A percentile compares a stretch with the other conserved stretches of the same genome.
Evolutionary conservation across 2,329 filamentous ascomycete species (phyloP).

Genomic region (Calonectria hongkongensis): DNA sequence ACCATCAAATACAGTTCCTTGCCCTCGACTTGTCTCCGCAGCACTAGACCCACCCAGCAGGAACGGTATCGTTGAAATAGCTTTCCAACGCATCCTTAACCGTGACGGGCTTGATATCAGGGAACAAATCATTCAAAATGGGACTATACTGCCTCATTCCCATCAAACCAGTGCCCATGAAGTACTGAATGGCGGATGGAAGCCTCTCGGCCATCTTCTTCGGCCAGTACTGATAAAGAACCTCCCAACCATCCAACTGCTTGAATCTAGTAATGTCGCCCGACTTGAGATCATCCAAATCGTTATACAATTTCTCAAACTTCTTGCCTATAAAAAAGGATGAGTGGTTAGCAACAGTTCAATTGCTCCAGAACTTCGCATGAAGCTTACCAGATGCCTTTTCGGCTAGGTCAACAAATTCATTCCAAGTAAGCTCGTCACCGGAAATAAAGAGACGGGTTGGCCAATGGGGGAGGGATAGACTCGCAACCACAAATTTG

Average conservation of each 20-base stretch:
- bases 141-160: constrained; percentile 8
- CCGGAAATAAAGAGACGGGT: constrained; percentile 11
- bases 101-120: constrained; percentile 8
- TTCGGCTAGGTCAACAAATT: constrained; percentile 13
- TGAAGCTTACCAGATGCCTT: not conserved
- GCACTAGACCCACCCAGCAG: not conserved
- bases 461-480: not conserved
- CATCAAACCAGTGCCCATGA: constrained; percentile 10
- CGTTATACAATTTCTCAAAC: not conserved
- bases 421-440: constrained; percentile 15
- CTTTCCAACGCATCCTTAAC: constrained; percentile 11
- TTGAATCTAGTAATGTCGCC: constrained; percentile 9
- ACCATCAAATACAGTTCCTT: too few relatives aligned
- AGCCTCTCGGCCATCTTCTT: constrained; percentile 19
- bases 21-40: too few relatives aligned
- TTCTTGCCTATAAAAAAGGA: not conserved
- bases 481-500: constrained; percentile 6
- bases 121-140: not conserved
- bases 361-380: too few relatives aligned
- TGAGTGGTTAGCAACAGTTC: not conserved
- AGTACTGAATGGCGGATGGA: constrained; percentile 15
- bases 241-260: constrained; percentile 13
- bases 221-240: constrained; percentile 6
- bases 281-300: not conserved
- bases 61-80: constrained; percentile 1